These are phyloP conservation scores for Globisporangium alternatum DNA, from an alignment of 352 stramenopile species.

Conservation along the genomic window DNA sequence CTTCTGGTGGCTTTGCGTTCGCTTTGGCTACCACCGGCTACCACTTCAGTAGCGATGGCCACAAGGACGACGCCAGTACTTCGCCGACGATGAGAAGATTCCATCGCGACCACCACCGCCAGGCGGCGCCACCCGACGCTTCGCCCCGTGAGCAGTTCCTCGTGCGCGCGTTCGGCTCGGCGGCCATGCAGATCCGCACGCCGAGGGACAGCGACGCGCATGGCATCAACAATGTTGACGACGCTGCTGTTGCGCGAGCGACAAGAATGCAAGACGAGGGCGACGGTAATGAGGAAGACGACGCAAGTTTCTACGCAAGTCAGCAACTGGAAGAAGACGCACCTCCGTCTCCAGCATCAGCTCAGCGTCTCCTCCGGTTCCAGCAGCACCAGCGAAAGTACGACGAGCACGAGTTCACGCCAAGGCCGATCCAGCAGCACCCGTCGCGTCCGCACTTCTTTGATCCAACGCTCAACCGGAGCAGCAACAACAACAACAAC, in stretches of 20 bases:
- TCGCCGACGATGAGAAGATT: neutral
- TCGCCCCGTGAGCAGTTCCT: slow-evolving; percentile 69
- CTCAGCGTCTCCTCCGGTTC: neutral
- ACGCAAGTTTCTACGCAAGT: neutral
- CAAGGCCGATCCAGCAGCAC: neutral
- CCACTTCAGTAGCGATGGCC: neutral
- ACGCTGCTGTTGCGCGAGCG: too few species aligned
- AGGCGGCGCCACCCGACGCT: slow-evolving; percentile 27
- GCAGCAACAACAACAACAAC: slow-evolving; percentile 3
- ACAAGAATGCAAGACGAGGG: neutral
- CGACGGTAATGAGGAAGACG: neutral
- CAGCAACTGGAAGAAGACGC: neutral
- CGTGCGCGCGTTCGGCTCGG: slow-evolving; percentile 64
- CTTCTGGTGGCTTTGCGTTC: slow-evolving; percentile 8
- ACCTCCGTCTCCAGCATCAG: neutral
- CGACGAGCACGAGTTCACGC: neutral
- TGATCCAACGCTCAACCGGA: neutral
- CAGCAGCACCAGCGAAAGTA: neutral
- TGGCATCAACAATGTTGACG: neutral
- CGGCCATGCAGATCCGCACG: slow-evolving; percentile 45
- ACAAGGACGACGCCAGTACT: neutral
- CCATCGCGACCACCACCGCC: neutral
- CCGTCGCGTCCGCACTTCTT: slow-evolving; percentile 1
- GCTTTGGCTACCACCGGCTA: neutral
- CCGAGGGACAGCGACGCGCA: neutral